phyloP scores from a whole-genome alignment of 2,329 filamentous ascomycete genomes.

The Arachnomyces sp. region DNA sequence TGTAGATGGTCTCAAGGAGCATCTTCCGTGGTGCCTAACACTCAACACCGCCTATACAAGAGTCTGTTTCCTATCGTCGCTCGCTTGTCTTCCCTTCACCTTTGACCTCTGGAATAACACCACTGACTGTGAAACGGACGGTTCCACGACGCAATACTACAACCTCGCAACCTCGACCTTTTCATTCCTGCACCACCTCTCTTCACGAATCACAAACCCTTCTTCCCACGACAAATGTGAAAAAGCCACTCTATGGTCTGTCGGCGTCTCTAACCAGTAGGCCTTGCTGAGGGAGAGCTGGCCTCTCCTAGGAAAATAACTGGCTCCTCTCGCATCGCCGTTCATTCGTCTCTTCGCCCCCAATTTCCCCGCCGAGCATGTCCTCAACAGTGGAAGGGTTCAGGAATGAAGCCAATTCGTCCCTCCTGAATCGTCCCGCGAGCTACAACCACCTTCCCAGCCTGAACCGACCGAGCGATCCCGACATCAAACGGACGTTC shows the following conservation, averaged over 20 bases:
- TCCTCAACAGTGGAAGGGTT: slow-evolving; percentile 18
- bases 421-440: slow-evolving; percentile 44
- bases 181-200: too few relatives aligned
- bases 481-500: slow-evolving; percentile 41
- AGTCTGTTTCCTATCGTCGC: too few relatives aligned
- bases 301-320: slow-evolving; percentile 26
- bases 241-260: slow-evolving; percentile 3
- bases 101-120: too few relatives aligned
- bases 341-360: slow-evolving; percentile 14
- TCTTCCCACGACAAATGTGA: too few relatives aligned
- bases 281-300: slow-evolving; percentile 35
- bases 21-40: too few relatives aligned
- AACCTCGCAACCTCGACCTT: not conserved
- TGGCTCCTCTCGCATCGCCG: slow-evolving; percentile 15
- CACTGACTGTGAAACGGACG: too few relatives aligned
- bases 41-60: too few relatives aligned
- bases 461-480: slow-evolving; percentile 24
- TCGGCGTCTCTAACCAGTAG: not conserved
- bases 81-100: too few relatives aligned
- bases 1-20: too few relatives aligned
- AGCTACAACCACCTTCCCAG: slow-evolving; percentile 50
- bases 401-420: slow-evolving; percentile 13
- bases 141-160: not conserved
- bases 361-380: slow-evolving; percentile 22
- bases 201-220: too few relatives aligned